Base-by-base conservation (phyloP, 495 filamentous ascomycete species). In the Aspergillus panamensis region DNA sequence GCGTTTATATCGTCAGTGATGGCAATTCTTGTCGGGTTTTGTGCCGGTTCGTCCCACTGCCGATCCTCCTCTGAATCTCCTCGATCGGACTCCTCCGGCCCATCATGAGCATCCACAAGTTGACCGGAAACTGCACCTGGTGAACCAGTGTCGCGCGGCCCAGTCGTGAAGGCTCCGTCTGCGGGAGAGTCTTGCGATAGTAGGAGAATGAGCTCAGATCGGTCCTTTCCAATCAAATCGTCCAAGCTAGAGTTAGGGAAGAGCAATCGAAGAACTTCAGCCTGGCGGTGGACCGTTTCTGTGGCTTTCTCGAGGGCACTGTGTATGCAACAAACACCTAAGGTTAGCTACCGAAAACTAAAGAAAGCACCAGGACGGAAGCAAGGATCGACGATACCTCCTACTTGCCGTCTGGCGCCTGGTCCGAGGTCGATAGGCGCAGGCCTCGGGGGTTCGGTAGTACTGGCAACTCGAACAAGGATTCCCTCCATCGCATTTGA, bases 381-480 rank as follows among this genome's bases (percentile, higher is more conserved):
- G 6, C 3, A 39, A 39, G 35, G 35, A 13, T 35, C 33, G 3
- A 14, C 3, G 16, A 19, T 37, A 55, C 53, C 53, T 55, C 30
- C 53, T 47, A 17, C 53, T 55, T 7, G 53, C 33, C 14, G 53
- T 35, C 53, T 55, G 53, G 14, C 53, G 53, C 31, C 53, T 31
- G 30, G 39, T 47, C 21, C 53, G 40, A 8, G 32, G 39, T 35
- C 40, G 39, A 47, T 55, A 55, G 42, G n/a, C 39, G 42, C 53
- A 55, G 6, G 53, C 20, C 7, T 55, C 53, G 30, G 53, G 25
- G 29, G 48, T 48, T 21, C 31, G 53, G 19, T 55, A 55, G 42
- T 55, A 55, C 53, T 55, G 25, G 40, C 53, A 55, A 25, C 40
- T 55, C 14, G 42, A 33, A 33, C 53, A 55, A 17, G 53, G 53